Evolutionary conservation across 495 filamentous ascomycete species (phyloP).

Genomic region (Podospora pseudoanserina): DNA sequence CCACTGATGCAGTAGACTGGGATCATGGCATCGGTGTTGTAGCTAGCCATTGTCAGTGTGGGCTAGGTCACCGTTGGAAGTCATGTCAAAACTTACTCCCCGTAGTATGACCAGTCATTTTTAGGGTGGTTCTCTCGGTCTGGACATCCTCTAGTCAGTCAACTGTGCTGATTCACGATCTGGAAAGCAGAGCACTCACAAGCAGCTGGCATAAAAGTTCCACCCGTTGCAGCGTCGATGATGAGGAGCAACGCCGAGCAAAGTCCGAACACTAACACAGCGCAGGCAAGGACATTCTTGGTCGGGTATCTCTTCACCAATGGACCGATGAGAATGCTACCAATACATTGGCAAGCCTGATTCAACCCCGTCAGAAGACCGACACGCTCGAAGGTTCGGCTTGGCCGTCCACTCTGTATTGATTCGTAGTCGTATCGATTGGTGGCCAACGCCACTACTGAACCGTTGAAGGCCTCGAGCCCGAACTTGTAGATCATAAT

Average conservation of each 20-base stretch:
- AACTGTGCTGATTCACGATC: neutral
- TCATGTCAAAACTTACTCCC: constrained; percentile 9
- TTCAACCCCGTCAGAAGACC: constrained; percentile 44
- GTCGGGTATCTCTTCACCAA: constrained; percentile 40
- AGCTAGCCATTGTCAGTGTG: constrained; percentile 11
- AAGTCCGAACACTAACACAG: constrained; percentile 40
- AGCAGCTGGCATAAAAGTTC: constrained; percentile 31
- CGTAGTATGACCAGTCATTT: constrained; percentile 39
- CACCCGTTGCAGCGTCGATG: constrained; percentile 41
- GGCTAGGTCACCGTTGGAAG: neutral
- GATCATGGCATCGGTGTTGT: constrained; percentile 44
- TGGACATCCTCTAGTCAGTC: neutral
- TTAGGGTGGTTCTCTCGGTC: constrained; percentile 26
- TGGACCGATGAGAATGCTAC: constrained; percentile 45
- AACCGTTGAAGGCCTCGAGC: constrained; percentile 46
- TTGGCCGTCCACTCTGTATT: constrained; percentile 19
- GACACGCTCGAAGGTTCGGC: constrained; percentile 42
- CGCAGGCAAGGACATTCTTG: constrained; percentile 34
- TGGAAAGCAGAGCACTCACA: constrained; percentile 15
- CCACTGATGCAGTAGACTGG: constrained; percentile 40
- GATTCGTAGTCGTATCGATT: constrained; percentile 46
- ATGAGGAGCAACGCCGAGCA: constrained; percentile 38
- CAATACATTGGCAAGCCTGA: constrained; percentile 45
- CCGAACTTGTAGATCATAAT: constrained; percentile 48
- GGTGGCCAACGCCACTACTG: constrained; percentile 41